A percentile compares a stretch with the other conserved stretches of the same genome.
Conservation (phyloP, 1,284 basidiomycete genomes). For the Vanrija sp. region DNA sequence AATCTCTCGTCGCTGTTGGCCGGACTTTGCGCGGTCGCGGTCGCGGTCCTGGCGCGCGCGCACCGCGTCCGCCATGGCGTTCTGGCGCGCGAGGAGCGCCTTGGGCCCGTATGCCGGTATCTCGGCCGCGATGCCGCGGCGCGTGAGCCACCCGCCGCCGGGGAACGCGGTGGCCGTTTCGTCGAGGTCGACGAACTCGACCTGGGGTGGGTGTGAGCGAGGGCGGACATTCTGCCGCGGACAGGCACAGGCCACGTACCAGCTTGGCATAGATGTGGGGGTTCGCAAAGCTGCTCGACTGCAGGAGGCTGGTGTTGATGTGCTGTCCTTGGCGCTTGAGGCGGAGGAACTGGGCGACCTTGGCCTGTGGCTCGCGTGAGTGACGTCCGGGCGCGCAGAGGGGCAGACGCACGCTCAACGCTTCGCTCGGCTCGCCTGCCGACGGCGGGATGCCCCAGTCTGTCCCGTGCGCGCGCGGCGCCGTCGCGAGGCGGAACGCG, state of each 20-base stretch:
- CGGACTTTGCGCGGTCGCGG: constrained; percentile 37
- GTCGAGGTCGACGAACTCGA: constrained; percentile 84
- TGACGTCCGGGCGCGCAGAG: not conserved
- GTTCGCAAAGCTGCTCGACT: constrained; percentile 85
- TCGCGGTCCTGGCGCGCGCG: constrained; percentile 53
- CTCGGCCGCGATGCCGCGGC: constrained; percentile 23
- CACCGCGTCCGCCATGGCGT: constrained; percentile 58
- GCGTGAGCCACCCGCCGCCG: constrained; percentile 37
- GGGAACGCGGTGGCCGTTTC: constrained; percentile 80
- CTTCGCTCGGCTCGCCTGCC: constrained; percentile 56
- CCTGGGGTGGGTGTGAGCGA: constrained; percentile 42
- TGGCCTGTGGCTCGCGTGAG: constrained; percentile 55
- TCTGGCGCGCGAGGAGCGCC: constrained; percentile 54
- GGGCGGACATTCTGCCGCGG: too few species aligned
- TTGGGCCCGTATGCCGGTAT: constrained; percentile 29
- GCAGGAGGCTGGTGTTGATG: constrained; percentile 90
- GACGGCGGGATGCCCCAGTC: constrained; percentile 74
- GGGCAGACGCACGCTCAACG: constrained; percentile 57
- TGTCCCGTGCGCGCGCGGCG: constrained; percentile 56
- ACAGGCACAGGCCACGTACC: constrained; percentile 17
- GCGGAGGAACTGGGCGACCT: constrained; percentile 68
- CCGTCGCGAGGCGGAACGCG: not conserved
- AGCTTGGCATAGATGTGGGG: constrained; percentile 90
- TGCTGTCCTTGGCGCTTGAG: constrained; percentile 73
- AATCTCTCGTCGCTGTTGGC: constrained; percentile 56